A percentile compares a stretch with the other conserved stretches of the same genome.
phyloP scores from a whole-genome alignment of 192 early-diverging fungal genomes.

The Backusella parvicylindrica region DNA sequence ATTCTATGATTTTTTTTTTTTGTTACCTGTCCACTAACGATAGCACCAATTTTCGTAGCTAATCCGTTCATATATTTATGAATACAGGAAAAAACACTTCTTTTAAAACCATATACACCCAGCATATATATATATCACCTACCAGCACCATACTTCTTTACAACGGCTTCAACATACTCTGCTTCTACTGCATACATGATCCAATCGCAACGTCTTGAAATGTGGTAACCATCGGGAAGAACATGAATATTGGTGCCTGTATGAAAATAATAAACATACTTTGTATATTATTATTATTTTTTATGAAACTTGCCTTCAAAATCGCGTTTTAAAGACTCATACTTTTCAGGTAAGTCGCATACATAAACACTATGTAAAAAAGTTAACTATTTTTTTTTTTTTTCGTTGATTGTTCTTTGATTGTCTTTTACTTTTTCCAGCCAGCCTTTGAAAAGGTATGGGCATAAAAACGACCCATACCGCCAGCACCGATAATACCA shows the following conservation, averaged over 20 bases:
- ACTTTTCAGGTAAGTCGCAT: slow-evolving; percentile 81
- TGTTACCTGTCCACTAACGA: slow-evolving; percentile 80
- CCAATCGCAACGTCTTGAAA: slow-evolving; percentile 81
- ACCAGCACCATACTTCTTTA: slow-evolving; percentile 81
- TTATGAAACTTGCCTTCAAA: slow-evolving; percentile 41
- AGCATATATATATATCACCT: slow-evolving; percentile 15
- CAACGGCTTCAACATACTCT: slow-evolving; percentile 77
- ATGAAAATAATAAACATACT: not conserved
- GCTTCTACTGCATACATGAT: slow-evolving; percentile 97
- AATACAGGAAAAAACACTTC: not conserved
- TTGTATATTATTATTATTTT: slow-evolving; percentile 5
- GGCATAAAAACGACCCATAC: slow-evolving; percentile 94
- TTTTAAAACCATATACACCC: not conserved
- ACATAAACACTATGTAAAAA: slow-evolving; percentile 65
- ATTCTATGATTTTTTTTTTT: not conserved
- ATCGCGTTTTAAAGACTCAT: slow-evolving; percentile 60
- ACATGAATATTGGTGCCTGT: slow-evolving; percentile 55
- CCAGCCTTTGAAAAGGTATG: slow-evolving; percentile 65
- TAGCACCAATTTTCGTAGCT: slow-evolving; percentile 84
- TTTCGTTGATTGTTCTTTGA: not conserved
- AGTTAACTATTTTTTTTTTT: not conserved
- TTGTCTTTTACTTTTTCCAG: slow-evolving; percentile 62
- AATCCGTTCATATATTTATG: not conserved
- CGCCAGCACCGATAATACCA: slow-evolving; percentile 93
- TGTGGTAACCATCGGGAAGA: slow-evolving; percentile 76